A percentile compares a stretch with the other conserved stretches of the same genome.
Evolutionary conservation across 768 basidiomycete genomes (phyloP).

Genomic region (Phaeolepiota aurea): DNA sequence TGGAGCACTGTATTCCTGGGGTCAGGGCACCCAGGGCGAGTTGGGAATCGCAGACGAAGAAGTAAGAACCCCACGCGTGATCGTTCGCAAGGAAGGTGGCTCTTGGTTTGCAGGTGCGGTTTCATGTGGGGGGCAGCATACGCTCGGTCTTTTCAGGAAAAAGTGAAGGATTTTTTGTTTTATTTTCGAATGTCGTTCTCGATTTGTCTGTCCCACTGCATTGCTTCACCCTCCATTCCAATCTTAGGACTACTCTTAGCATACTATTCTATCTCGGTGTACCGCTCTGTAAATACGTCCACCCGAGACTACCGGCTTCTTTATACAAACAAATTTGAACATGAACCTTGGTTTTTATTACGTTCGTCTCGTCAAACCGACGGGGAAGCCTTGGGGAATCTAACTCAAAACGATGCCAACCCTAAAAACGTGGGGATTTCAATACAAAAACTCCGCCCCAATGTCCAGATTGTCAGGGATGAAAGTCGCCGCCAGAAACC

Average conservation of each 20-base stretch:
- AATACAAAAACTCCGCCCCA: too few species aligned
- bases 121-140: slow-evolving; percentile 76
- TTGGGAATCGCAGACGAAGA: slow-evolving; percentile 58
- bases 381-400: too few species aligned
- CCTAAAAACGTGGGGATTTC: too few species aligned
- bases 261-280: neutral
- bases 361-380: too few species aligned
- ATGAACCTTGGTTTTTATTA: neutral
- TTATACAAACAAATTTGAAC: neutral
- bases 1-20: slow-evolving; percentile 72
- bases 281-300: neutral
- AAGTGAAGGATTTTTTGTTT: slow-evolving; percentile 22
- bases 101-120: slow-evolving; percentile 58
- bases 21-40: slow-evolving; percentile 71
- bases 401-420: too few species aligned
- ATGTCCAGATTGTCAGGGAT: neutral
- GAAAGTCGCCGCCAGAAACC: neutral
- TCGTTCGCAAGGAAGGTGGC: slow-evolving; percentile 69
- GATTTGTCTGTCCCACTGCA: neutral
- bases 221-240: too few species aligned
- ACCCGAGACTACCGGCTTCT: too few species aligned
- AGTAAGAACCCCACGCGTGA: slow-evolving; percentile 52
- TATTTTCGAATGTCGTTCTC: neutral
- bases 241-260: too few species aligned
- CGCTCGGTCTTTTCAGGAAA: slow-evolving; percentile 63